A percentile compares a stretch with the other conserved stretches of the same genome.
Conservation (phyloP, 805 yeast genomes). For the Candida railenensis region DNA sequence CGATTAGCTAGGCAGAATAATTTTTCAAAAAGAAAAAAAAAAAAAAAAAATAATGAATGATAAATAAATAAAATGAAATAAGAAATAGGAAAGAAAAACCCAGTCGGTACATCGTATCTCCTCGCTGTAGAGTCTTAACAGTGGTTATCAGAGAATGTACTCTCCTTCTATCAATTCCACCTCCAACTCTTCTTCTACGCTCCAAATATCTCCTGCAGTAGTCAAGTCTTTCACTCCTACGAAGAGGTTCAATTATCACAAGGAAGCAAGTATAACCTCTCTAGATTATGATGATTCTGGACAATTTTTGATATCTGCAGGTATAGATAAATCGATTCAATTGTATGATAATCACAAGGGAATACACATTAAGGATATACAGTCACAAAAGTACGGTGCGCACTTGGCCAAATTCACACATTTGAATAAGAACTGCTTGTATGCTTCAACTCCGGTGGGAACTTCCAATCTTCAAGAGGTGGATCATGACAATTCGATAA, state of each 20-base stretch:
- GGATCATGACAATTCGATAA: conserved; percentile 64
- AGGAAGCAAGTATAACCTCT: conserved; percentile 60
- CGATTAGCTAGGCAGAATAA: too few relatives aligned
- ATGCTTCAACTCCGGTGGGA: conserved; percentile 66
- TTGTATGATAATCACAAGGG: conserved; percentile 77
- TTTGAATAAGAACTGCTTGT: conserved; percentile 66
- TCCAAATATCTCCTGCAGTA: conserved; percentile 23
- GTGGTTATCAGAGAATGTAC: not conserved
- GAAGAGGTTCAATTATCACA: conserved; percentile 52
- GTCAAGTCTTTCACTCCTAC: conserved; percentile 31
- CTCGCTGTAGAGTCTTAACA: too few relatives aligned
- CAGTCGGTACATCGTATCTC: too few relatives aligned
- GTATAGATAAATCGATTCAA: conserved; percentile 80
- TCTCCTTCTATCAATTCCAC: not conserved
- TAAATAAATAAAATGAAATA: too few relatives aligned
- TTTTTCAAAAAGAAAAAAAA: too few relatives aligned
- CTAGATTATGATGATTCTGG: conserved; percentile 85
- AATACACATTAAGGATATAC: conserved; percentile 62
- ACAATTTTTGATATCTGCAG: conserved; percentile 68
- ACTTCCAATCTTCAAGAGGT: conserved; percentile 29
- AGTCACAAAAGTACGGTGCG: conserved; percentile 89
- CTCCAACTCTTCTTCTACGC: conserved; percentile 16
- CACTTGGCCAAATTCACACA: conserved; percentile 85
- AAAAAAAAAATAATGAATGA: too few relatives aligned
- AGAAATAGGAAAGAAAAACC: too few relatives aligned